Conservation (phyloP, 805 yeast species). For the Starmerella apicola region DNA sequence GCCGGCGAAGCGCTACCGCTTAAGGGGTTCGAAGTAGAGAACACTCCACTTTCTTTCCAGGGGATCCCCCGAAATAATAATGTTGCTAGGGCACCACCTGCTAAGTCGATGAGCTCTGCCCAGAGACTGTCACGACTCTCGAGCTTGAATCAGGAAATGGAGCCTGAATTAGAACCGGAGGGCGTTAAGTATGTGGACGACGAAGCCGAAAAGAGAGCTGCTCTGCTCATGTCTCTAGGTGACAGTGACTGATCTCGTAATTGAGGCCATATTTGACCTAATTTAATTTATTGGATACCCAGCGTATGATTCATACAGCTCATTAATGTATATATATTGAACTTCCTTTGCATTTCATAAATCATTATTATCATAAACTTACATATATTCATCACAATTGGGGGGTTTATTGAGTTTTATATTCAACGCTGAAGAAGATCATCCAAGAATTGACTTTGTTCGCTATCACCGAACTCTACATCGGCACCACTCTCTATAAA, state of each 20-base stretch:
- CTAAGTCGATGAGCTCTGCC: not conserved
- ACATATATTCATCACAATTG: too few relatives aligned
- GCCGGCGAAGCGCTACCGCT: slow-evolving; percentile 19
- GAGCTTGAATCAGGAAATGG: not conserved
- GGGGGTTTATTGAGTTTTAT: too few relatives aligned
- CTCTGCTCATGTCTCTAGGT: slow-evolving; percentile 9
- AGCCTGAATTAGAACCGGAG: slow-evolving; percentile 3
- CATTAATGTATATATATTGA: too few relatives aligned
- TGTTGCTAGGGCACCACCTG: not conserved
- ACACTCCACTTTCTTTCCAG: slow-evolving; percentile 7
- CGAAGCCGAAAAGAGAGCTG: slow-evolving; percentile 14
- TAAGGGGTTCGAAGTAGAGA: slow-evolving; percentile 8
- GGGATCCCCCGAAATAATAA: not conserved
- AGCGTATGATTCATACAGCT: too few relatives aligned
- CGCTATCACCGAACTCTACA: slow-evolving; percentile 7
- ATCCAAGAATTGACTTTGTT: too few relatives aligned
- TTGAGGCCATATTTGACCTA: too few relatives aligned
- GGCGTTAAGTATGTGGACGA: slow-evolving; percentile 16
- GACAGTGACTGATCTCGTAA: not conserved
- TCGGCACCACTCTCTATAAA: slow-evolving; percentile 3
- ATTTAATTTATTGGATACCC: too few relatives aligned
- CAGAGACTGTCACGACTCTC: not conserved
- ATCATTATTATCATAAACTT: too few relatives aligned
- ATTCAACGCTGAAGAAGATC: too few relatives aligned
- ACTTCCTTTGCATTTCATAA: too few relatives aligned